Evolutionary conservation across 2,329 filamentous ascomycete genomes (phyloP), one percentile per base, ranked within the genome.

Genomic region (Amauroascus verrucosus): DNA sequence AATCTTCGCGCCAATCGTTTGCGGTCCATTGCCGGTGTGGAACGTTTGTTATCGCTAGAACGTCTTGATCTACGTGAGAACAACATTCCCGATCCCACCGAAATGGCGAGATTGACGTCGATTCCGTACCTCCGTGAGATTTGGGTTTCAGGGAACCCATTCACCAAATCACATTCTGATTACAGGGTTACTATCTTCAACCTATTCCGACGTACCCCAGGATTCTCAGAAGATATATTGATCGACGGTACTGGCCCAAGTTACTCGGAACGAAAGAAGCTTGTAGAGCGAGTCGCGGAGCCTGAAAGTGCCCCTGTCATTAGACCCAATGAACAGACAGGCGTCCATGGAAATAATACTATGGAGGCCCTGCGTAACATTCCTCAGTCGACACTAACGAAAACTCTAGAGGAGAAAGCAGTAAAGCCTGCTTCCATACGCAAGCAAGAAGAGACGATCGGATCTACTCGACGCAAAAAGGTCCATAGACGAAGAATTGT

Each of bases 131-230:
- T 98, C 59, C 83, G 84, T 55, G 91, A 97, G 67, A 84, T 98
- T 30, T 98, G 90, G 78, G 85, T 98, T 14, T 81, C 86, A 57
- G 88, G 88, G 20, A 98, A 98, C 63, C 88, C 90, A 0, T 96
- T 97, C 63, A 86, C 85, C 41, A 88, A 86, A 61, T 90, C 88
- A 0, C 88, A 96, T 65, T 78, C 84, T 55, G 83, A 85, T 61
- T 95, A 95, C 66, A 83, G 93, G 47, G 77, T 95, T 59, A 86
- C 83, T 18, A 94, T 97, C 58, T 96, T 98, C 81, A 98, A 97
- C 63, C 77, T 97, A 1, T 98, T 98, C 76, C 82, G 93, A 58
- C 84, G 82, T 55, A 89, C 88, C 0, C 88, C 91, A 9, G 93
- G 93, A 4, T 95, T 93, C 64, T 85, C 84, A 0, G 87, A 95